Base-by-base conservation (phyloP, 176 grass and related monocot species). In the Oryza rufipogon region DNA sequence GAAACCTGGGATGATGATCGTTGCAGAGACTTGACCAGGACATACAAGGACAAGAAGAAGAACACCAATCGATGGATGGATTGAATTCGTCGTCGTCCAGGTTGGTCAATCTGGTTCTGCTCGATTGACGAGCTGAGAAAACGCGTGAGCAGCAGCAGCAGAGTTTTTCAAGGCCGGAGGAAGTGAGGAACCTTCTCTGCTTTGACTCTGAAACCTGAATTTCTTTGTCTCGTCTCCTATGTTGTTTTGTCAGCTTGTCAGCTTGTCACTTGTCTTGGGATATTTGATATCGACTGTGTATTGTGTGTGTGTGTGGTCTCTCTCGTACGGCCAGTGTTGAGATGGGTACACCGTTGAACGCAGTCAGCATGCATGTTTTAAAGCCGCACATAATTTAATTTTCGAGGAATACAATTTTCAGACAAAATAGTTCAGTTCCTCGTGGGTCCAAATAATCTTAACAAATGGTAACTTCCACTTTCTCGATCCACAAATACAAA, bases 101-200 rank as follows among this genome's bases (percentile, higher is more conserved):
- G 75, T 79, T 38, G 26, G 75, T 79, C 83, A 71, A 47, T 48
- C 74, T 30, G 22, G 22, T 85, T 58, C 63, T 76, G 72, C 72
- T 20, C 30, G 22, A 20, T 16, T 73, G 39, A 65, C 9, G 71
- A 22, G 1, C 19, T 60, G 58, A 63, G 58, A 63, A 63, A 22
- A 23, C 58, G 58, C 58, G 58, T 63, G 58, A 63, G n/a, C n/a
- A 11, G 20, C n/a, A 10, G 39, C 4, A 6, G 51, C 51, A 54
- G 60, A 73, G 67, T 11, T 22, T 42, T 64, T 58, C 54, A 20
- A 30, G 68, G 34, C 6, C 9, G 22, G n/a, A 20, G 80, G 33
- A 45, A 38, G 73, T 47, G 34, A 3, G 74, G 66, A 85, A 85
- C 7, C 74, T 71, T 85, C 74, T 9, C 11, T 49, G 58, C 38